Conservation (phyloP, 2,329 filamentous ascomycete species). For the Didymella exigua region DNA sequence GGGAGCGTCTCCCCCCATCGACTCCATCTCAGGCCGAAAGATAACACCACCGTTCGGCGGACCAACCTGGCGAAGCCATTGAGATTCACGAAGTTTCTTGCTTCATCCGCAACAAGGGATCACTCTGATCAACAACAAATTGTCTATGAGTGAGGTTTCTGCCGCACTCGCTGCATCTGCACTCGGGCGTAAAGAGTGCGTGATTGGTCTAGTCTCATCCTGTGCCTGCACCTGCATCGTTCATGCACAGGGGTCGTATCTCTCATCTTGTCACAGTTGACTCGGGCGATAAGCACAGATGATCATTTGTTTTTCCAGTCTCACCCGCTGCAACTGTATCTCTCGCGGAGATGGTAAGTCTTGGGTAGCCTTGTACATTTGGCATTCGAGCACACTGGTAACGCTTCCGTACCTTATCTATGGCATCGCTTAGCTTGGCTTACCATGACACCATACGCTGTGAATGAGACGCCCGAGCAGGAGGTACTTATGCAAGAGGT, state of each 20-base stretch:
- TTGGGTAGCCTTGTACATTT: constrained; percentile 2
- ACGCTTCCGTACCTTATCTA: constrained; percentile 11
- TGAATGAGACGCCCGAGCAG: neutral
- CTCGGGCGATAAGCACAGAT: constrained; percentile 12
- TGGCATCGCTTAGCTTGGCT: constrained; percentile 23
- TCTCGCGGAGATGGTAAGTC: neutral
- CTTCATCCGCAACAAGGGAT: neutral
- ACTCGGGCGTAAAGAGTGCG: neutral
- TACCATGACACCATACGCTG: neutral
- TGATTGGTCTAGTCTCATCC: neutral
- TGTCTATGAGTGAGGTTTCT: neutral
- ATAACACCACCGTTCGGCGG: neutral
- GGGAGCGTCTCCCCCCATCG: constrained; percentile 7
- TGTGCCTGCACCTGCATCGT: constrained; percentile 10
- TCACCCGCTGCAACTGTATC: constrained; percentile 5
- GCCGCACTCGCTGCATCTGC: neutral
- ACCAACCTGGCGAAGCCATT: neutral
- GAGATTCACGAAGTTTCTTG: neutral
- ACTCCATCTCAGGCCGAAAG: neutral
- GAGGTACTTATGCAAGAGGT: constrained; percentile 10
- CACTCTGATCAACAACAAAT: neutral
- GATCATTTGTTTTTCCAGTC: constrained; percentile 1
- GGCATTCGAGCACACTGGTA: neutral
- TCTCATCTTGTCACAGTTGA: constrained; percentile 10
- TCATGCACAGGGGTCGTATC: constrained; percentile 12